A percentile compares a stretch with the other conserved stretches of the same genome.
Evolutionary conservation across 163 green algal species (phyloP).

Genomic region (Scenedesmus sp.): DNA sequence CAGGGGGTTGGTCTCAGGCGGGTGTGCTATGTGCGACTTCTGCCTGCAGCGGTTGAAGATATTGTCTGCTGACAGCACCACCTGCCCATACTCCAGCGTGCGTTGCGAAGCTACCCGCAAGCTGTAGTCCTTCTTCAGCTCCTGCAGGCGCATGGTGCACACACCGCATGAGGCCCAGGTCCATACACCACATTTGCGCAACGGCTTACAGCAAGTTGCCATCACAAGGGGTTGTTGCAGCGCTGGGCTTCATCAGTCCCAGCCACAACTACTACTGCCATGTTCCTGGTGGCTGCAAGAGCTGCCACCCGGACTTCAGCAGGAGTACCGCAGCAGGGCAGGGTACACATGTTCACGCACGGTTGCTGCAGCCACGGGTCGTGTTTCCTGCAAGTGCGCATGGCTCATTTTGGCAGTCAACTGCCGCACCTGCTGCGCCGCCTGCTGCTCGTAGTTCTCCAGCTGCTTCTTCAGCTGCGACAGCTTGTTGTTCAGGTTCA

Average conservation of each 20-base stretch:
- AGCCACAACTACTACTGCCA: too few species aligned
- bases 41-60: conserved; percentile 82
- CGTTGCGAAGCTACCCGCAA: conserved; percentile 78
- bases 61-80: conserved; percentile 89
- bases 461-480: conserved; percentile 88
- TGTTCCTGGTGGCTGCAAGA: background rate
- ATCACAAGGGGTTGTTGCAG: background rate
- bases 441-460: conserved; percentile 77
- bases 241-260: too few species aligned
- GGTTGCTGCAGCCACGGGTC: background rate
- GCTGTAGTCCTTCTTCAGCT: conserved; percentile 80
- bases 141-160: conserved; percentile 43
- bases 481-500: conserved; percentile 91
- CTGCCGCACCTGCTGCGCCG: conserved; percentile 55
- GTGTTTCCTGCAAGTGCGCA: background rate
- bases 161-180: too few species aligned
- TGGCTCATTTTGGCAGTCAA: background rate
- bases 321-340: background rate
- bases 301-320: background rate
- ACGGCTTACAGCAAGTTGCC: too few species aligned
- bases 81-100: conserved; percentile 86
- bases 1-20: conserved; percentile 77
- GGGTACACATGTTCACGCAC: background rate
- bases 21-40: conserved; percentile 72
- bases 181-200: too few species aligned